phyloP scores from a whole-genome alignment of 305 asterid species.

The Fraxinus platypoda region DNA sequence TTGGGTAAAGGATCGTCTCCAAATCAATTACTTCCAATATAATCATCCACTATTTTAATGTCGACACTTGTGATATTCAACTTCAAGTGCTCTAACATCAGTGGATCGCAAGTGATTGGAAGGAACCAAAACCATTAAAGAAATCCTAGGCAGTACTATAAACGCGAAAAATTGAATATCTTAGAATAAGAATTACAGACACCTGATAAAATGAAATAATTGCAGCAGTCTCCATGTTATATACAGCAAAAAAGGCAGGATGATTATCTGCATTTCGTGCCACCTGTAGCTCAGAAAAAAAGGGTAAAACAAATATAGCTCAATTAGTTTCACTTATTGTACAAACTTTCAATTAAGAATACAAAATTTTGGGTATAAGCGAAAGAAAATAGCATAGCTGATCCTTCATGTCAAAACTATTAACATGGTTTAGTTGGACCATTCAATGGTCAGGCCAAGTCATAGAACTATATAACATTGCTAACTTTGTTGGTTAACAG shows the following conservation, averaged over 20 bases:
- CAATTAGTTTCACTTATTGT: neutral
- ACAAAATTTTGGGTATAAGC: neutral
- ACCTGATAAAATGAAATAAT: conserved; percentile 90
- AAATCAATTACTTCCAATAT: neutral
- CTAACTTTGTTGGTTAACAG: neutral
- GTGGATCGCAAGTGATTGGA: neutral
- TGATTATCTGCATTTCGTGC: conserved; percentile 81
- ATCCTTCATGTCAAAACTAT: neutral
- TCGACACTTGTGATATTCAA: neutral
- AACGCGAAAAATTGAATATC: neutral
- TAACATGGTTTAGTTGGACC: neutral
- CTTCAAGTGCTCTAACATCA: neutral
- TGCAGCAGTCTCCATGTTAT: conserved; percentile 93
- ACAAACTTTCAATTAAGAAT: neutral
- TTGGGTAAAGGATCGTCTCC: neutral
- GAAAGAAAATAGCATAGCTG: conserved; percentile 7
- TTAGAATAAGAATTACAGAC: conserved; percentile 12
- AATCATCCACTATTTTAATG: neutral
- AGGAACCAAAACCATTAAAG: neutral
- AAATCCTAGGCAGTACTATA: neutral
- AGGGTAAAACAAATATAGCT: conserved; percentile 22
- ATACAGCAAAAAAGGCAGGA: conserved; percentile 95
- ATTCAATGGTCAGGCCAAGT: neutral
- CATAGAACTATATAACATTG: neutral
- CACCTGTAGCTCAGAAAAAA: conserved; percentile 48